Evolutionary conservation across 495 filamentous ascomycete species (phyloP), one percentile per base, ranked within the genome.

Genomic region (Penicilliopsis zonata): DNA sequence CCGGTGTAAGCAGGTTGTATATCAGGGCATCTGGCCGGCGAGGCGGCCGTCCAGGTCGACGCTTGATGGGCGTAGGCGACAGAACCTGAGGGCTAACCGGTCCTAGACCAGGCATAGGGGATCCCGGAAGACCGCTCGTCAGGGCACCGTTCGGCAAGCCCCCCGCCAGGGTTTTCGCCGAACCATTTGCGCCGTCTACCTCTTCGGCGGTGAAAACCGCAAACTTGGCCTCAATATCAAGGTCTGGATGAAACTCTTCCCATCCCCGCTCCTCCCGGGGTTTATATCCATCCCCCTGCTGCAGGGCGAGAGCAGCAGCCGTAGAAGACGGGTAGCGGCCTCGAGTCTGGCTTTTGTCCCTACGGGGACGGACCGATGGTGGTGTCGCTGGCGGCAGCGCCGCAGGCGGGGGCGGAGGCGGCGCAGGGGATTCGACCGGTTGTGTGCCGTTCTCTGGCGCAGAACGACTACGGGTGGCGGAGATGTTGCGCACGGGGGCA

Each of bases 191-290:
- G 3, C 59, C 82, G 50, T 96, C 92, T 10, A 96, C 81, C 31
- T 94, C 82, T 36, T 87, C 74, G 6, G 86, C 72, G 22, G 68
- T 72, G 51, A 88, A 90, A 2, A 94, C 64, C 23, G 74, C 73
- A 30, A 96, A 76, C 12, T 65, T 70, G 17, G 67, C 68, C 29
- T 90, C 84, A 37, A 93, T 81, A 53, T 96, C 87, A 20, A 99
- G 69, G 44, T 94, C 80, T 9, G 81, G 86, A 53, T 99, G 90
- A 34, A 94, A 96, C 55, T 96, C 92, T 46, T 92, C 84, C 82
- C 87, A 99, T 9, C 83, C 82, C 34, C 87, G 77, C 56, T 99
- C 90, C 53, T 99, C 90, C 36, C 90, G 69, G 2, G 90, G 90
- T 50, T 99, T 96, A 57, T 94, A 95, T 10, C 86, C 86, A 59